A percentile compares a stretch with the other conserved stretches of the same genome.
These are phyloP conservation scores for Cladosporium sp. DNA, from an alignment of 2,329 filamentous ascomycete species.

Conservation along the genomic window DNA sequence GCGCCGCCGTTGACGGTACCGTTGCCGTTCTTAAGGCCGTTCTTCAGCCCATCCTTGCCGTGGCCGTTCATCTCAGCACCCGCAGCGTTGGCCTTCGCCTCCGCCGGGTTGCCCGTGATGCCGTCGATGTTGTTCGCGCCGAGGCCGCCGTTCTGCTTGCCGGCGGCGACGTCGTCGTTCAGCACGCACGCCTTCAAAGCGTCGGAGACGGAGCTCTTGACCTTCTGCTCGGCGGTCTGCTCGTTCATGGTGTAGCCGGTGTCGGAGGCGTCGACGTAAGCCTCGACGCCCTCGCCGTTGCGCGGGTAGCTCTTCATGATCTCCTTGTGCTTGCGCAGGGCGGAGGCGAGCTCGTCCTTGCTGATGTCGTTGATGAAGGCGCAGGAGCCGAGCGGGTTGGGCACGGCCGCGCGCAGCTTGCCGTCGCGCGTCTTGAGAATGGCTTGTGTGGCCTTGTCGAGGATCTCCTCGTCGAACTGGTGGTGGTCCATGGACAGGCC, in stretches of 20 bases:
- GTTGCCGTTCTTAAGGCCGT: constrained; percentile 4
- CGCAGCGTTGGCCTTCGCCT: constrained; percentile 6
- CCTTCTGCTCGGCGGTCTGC: constrained; percentile 30
- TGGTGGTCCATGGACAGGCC: constrained; percentile 67
- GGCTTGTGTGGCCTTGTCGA: constrained; percentile 60
- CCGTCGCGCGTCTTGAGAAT: constrained; percentile 68
- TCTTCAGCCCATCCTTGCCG: constrained; percentile 9
- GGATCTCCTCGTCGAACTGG: constrained; percentile 58
- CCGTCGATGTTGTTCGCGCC: constrained; percentile 8
- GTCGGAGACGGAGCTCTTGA: not conserved
- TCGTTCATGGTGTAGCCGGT: constrained; percentile 54
- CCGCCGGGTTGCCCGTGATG: not conserved
- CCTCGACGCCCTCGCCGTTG: constrained; percentile 59
- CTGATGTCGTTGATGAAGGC: constrained; percentile 63
- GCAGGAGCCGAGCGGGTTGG: constrained; percentile 60
- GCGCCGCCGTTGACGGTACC: not conserved
- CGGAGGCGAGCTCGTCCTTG: constrained; percentile 54
- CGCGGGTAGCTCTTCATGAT: constrained; percentile 58
- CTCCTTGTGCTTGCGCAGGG: constrained; percentile 58
- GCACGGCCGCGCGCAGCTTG: constrained; percentile 60
- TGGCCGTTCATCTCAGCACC: constrained; percentile 9
- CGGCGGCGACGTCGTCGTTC: constrained; percentile 11
- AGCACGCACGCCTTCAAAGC: constrained; percentile 3
- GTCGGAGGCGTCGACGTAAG: constrained; percentile 63
- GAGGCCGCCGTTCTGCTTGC: constrained; percentile 6